Conservation (phyloP, 2,329 filamentous ascomycete species). For the Tympanopsis confertula region DNA sequence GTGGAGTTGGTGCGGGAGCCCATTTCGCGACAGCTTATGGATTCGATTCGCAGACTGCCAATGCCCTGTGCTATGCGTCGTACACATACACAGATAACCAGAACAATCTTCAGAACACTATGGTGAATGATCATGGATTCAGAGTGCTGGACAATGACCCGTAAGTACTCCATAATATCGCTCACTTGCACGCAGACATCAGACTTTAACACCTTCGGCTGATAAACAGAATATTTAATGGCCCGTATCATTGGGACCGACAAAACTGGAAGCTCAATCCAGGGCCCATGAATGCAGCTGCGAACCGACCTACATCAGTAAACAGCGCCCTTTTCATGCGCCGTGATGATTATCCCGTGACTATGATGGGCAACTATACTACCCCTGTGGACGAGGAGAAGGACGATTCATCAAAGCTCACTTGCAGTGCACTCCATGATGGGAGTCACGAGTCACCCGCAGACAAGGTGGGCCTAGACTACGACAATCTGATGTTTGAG, state of each 20-base stretch:
- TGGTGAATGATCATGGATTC: slow-evolving; percentile 6
- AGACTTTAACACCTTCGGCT: too few species aligned
- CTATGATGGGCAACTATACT: too few species aligned
- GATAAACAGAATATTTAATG: too few species aligned
- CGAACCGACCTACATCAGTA: too few species aligned
- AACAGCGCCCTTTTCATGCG: too few species aligned
- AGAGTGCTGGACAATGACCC: slow-evolving; percentile 5
- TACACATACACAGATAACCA: slow-evolving; percentile 3
- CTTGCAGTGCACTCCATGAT: not conserved
- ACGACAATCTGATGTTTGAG: slow-evolving; percentile 2
- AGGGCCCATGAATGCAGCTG: too few species aligned
- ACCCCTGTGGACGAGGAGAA: too few species aligned
- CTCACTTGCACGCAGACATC: too few species aligned
- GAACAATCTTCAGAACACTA: slow-evolving; percentile 2
- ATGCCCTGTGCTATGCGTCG: slow-evolving; percentile 4
- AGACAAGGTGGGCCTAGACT: slow-evolving; percentile 1
- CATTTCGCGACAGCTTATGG: slow-evolving; percentile 5
- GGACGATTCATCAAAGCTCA: not conserved
- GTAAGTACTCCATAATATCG: slow-evolving; percentile 1
- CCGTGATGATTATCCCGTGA: too few species aligned
- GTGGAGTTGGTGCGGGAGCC: not conserved
- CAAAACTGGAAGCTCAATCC: too few species aligned
- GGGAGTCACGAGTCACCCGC: not conserved
- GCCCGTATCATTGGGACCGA: too few species aligned
- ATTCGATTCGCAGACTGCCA: slow-evolving; percentile 6